Conservation (phyloP, 148 eudicot species). For the Diospyros lotus region DNA sequence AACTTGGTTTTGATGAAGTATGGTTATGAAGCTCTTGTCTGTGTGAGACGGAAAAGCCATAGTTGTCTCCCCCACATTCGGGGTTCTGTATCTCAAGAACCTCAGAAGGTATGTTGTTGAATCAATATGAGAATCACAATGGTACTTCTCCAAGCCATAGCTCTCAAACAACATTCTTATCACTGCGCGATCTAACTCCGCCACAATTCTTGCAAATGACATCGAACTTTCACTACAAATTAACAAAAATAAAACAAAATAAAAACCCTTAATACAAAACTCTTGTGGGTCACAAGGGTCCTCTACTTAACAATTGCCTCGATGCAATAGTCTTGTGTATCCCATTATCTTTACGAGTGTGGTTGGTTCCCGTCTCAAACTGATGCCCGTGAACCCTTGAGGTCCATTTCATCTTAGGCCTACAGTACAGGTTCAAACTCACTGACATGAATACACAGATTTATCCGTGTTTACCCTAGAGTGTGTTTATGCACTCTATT, state of each 20-base stretch:
- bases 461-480: too few species aligned
- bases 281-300: too few species aligned
- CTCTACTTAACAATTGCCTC: too few species aligned
- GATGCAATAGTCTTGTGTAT: too few species aligned
- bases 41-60: constrained; percentile 45
- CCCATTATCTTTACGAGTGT: too few species aligned
- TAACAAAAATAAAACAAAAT: neutral
- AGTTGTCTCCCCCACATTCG: constrained; percentile 25
- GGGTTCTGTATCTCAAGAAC: constrained; percentile 37
- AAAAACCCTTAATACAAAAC: neutral
- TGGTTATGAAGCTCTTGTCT: constrained; percentile 44
- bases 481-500: too few species aligned
- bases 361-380: too few species aligned
- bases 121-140: constrained; percentile 22
- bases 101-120: constrained; percentile 39
- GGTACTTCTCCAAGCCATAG: constrained; percentile 31
- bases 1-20: constrained; percentile 44
- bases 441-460: too few species aligned
- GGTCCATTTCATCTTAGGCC: too few species aligned
- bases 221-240: constrained; percentile 29
- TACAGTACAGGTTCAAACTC: too few species aligned
- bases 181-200: constrained; percentile 29
- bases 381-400: too few species aligned
- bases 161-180: constrained; percentile 38
- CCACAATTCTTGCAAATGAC: constrained; percentile 29